Percentiles rank a stretch among this genome's conserved stretches.
Evolutionary conservation across 1,139 yeast genomes (phyloP).

Genomic region (Eremothecium gossypii): DNA sequence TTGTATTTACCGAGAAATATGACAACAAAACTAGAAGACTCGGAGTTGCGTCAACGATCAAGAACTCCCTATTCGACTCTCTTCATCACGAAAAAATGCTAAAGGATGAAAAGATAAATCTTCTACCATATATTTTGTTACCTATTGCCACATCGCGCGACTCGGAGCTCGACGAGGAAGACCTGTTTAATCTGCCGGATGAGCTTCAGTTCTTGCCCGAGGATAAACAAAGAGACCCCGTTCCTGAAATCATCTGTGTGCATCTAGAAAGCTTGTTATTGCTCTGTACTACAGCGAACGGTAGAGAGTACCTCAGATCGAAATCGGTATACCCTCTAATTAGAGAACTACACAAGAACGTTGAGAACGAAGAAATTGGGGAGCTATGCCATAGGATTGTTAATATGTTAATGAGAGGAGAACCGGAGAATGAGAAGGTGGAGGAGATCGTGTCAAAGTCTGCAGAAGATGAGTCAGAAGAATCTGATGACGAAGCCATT

Average conservation of each 20-base stretch:
- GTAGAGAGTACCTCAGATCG: slow-evolving; percentile 66
- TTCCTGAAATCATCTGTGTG: slow-evolving; percentile 50
- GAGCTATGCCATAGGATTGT: slow-evolving; percentile 71
- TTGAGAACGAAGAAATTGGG: slow-evolving; percentile 52
- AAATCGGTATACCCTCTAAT: slow-evolving; percentile 77
- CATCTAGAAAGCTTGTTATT: slow-evolving; percentile 72
- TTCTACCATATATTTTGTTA: slow-evolving; percentile 70
- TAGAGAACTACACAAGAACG: slow-evolving; percentile 71
- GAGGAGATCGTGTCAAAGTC: slow-evolving; percentile 43
- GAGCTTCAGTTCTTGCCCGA: slow-evolving; percentile 73
- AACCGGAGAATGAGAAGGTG: slow-evolving; percentile 44
- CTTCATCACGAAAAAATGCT: slow-evolving; percentile 55
- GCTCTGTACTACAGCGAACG: slow-evolving; percentile 62
- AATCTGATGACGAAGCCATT: slow-evolving; percentile 22
- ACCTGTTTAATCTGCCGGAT: slow-evolving; percentile 79
- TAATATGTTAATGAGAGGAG: slow-evolving; percentile 88
- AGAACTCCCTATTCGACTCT: slow-evolving; percentile 78
- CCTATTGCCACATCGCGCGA: slow-evolving; percentile 80
- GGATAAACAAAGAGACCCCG: slow-evolving; percentile 71
- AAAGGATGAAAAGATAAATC: slow-evolving; percentile 53
- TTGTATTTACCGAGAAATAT: slow-evolving; percentile 76
- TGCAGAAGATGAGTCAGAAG: slow-evolving; percentile 30
- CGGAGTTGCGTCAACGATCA: slow-evolving; percentile 89
- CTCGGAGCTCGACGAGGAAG: slow-evolving; percentile 64
- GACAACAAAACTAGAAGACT: slow-evolving; percentile 75